Conservation (phyloP, 2,329 filamentous ascomycete genomes). For the Fonsecaea nubica region DNA sequence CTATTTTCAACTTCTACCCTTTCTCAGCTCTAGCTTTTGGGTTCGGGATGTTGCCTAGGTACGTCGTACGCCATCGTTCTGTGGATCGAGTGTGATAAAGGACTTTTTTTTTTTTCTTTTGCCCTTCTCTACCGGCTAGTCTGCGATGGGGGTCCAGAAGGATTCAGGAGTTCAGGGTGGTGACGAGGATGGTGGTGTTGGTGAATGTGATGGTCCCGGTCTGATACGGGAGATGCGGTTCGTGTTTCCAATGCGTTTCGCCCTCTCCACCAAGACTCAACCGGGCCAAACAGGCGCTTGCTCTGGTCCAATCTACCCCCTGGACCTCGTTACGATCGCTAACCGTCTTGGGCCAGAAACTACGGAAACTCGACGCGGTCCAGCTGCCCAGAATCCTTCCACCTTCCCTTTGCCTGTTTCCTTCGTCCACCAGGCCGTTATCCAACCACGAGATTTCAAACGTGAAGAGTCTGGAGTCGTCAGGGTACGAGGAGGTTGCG, state of each 20-base stretch:
- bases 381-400: constrained; percentile 12
- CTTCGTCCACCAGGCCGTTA: neutral
- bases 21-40: neutral
- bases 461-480: constrained; percentile 18
- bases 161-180: constrained; percentile 10
- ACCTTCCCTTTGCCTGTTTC: constrained; percentile 1
- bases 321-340: neutral
- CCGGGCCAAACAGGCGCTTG: constrained; percentile 8
- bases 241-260: constrained; percentile 23
- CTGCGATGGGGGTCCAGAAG: constrained; percentile 10
- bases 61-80: neutral
- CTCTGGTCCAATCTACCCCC: constrained; percentile 11
- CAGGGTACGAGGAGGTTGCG: constrained; percentile 8
- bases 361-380: constrained; percentile 16
- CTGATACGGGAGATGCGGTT: constrained; percentile 9
- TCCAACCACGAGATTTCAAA: constrained; percentile 9
- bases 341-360: constrained; percentile 11
- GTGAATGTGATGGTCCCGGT: neutral
- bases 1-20: constrained; percentile 15
- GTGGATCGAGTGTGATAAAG: neutral
- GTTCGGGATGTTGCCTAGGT: neutral
- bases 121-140: neutral
- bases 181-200: neutral
- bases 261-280: neutral
- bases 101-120: neutral